Percentiles rank a stretch among this genome's conserved stretches.
phyloP scores from a whole-genome alignment of 2,329 filamentous ascomycete species.

The Colletotrichum plurivorum region DNA sequence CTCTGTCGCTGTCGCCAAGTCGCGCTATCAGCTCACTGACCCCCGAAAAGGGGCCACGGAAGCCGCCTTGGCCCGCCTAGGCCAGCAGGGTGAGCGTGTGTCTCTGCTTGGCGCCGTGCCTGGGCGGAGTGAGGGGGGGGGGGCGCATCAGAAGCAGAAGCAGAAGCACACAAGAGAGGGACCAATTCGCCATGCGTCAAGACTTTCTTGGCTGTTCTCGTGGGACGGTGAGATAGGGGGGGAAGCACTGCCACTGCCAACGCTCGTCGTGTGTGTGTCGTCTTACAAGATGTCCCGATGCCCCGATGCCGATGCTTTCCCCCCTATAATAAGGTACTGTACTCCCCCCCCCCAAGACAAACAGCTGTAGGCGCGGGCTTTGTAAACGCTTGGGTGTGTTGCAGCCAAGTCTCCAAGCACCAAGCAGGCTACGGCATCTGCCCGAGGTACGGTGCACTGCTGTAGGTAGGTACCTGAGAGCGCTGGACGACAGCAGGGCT shows the following conservation, averaged over 20 bases:
- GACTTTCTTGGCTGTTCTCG: not conserved
- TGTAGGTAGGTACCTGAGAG: no score
- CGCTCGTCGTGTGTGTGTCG: not conserved
- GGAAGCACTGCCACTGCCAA: conserved; percentile 10
- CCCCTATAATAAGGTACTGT: no score
- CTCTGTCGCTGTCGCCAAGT: conserved; percentile 25
- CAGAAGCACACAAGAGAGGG: no score
- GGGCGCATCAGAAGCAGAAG: not conserved
- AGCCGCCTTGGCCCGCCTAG: conserved; percentile 33
- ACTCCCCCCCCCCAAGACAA: not conserved
- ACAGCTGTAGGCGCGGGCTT: not conserved
- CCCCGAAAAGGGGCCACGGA: conserved; percentile 28
- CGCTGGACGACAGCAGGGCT: no score
- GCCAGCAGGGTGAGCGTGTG: not conserved
- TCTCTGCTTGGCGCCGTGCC: conserved; percentile 24
- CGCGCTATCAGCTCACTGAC: conserved; percentile 39
- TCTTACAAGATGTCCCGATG: not conserved
- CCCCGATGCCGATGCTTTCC: no score
- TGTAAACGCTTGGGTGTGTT: not conserved
- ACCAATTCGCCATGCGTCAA: no score
- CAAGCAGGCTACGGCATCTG: conserved; percentile 3
- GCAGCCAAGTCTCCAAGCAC: not conserved
- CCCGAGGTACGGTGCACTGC: no score
- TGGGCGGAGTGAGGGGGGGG: no score
- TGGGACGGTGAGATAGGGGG: not conserved